Conservation (phyloP, 148 eudicot species). For the Chenopodium formosanum region DNA sequence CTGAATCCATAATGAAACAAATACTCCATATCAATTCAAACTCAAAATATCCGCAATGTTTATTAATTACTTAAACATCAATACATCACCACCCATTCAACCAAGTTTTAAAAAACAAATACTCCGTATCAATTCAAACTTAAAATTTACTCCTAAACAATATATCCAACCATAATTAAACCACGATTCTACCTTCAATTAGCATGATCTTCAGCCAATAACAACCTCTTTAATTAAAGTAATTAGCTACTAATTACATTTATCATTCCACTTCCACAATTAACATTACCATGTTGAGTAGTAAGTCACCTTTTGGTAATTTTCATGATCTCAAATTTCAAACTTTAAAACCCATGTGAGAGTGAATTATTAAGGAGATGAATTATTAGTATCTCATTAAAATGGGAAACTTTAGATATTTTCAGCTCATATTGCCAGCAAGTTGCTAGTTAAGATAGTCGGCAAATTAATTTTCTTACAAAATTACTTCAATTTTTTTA, state of each 20-base stretch:
- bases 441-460: slow-evolving; percentile 21
- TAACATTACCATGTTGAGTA: slow-evolving; percentile 15
- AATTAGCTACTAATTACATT: background rate
- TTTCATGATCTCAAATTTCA: slow-evolving; percentile 1
- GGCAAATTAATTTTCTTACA: background rate
- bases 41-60: background rate
- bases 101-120: too few relatives aligned
- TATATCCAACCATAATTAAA: background rate
- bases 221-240: background rate
- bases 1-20: background rate
- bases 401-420: slow-evolving; percentile 21
- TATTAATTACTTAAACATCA: too few relatives aligned
- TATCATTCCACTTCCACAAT: background rate
- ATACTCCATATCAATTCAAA: too few relatives aligned
- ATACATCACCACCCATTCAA: too few relatives aligned
- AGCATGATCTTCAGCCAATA: background rate
- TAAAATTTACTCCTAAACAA: background rate
- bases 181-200: background rate
- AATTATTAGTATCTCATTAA: slow-evolving; percentile 19
- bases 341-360: slow-evolving; percentile 16
- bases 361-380: slow-evolving; percentile 8
- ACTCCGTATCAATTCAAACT: background rate
- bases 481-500: background rate
- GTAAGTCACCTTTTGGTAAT: slow-evolving; percentile 2
- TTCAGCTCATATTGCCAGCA: slow-evolving; percentile 15